Evolutionary conservation across 495 filamentous ascomycete genomes (phyloP).

Genomic region (Amphirosellinia nigrospora): DNA sequence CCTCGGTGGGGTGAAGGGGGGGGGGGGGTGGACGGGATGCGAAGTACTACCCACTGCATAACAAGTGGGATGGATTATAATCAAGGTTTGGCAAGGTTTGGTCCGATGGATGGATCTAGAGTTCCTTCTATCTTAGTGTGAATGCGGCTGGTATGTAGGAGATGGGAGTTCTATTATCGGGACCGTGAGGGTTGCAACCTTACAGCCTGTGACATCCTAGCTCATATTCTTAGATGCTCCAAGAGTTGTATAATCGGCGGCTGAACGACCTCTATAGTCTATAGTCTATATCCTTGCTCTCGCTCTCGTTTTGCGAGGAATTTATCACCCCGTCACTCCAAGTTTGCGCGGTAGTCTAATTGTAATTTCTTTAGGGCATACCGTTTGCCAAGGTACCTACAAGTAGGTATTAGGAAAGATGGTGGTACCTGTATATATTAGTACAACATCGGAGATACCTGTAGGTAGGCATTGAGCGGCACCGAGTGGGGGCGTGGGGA

Average conservation of each 20-base stretch:
- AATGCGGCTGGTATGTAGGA: slow-evolving; percentile 11
- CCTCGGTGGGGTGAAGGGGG: slow-evolving; percentile 12
- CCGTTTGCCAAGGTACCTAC: no score
- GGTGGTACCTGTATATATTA: neutral
- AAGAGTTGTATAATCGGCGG: neutral
- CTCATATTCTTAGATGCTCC: neutral
- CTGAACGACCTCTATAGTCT: neutral
- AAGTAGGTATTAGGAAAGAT: neutral
- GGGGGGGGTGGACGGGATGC: neutral
- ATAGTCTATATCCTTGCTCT: neutral
- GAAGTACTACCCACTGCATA: neutral
- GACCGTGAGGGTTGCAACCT: neutral
- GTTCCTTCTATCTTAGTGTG: neutral
- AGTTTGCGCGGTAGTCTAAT: neutral
- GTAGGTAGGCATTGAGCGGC: neutral
- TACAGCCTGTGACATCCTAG: neutral
- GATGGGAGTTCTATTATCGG: slow-evolving; percentile 1
- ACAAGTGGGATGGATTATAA: neutral
- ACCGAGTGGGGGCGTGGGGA: slow-evolving; percentile 1
- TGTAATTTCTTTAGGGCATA: neutral
- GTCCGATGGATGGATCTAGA: slow-evolving; percentile 15
- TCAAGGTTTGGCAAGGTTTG: neutral
- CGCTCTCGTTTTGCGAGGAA: neutral
- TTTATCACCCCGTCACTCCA: neutral
- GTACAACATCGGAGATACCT: neutral